Evolutionary conservation across 768 basidiomycete species (phyloP), one percentile per base, ranked within the genome.

Genomic region (Tephrocybe sp.): DNA sequence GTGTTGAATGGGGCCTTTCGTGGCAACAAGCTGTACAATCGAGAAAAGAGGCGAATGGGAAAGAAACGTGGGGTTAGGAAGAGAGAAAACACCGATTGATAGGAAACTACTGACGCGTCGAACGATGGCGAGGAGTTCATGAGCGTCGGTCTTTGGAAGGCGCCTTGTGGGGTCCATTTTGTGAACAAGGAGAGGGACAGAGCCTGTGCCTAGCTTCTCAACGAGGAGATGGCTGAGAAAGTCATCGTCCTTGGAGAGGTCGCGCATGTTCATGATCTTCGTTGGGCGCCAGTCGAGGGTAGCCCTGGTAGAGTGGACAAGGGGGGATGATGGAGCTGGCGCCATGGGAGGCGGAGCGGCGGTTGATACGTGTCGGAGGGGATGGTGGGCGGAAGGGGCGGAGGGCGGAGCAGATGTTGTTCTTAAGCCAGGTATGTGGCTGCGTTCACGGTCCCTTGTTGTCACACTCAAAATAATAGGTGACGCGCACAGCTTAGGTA

Each of bases 201-300:
- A 68, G 26, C 87, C 87, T 3, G 90, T 90, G 38, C 91, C 90
- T 28, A 93, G 81, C 61, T 92, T 92, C 73, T 93, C 90, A 55
- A 93, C 88, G 51, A 93, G 83, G 33, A 93, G 78, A 72, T 93
- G 88, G 63, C 86, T 88, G 66, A 93, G 84, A 67, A 92, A 93
- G 71, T 93, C 91, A 68, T 93, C 91, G 72, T 93, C 91, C 68
- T 83, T 85, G 62, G 90, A 88, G 55, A 93, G 81, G 81, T 93
- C 91, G 69, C 81, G 81, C 79, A 90, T 87, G 73, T 90, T 89
- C 90, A 93, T 93, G 60, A 89, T 85, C 76, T 88, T 91, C 43
- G 89, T 92, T 17, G 85, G 85, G 37, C 86, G 83, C 90, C 90
- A 92, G 71, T 71, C 60, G 51, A 85, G 62, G 51, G 63, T 48